phyloP scores from a whole-genome alignment of 2,329 filamentous ascomycete genomes.

The Pseudogymnoascus sp. region DNA sequence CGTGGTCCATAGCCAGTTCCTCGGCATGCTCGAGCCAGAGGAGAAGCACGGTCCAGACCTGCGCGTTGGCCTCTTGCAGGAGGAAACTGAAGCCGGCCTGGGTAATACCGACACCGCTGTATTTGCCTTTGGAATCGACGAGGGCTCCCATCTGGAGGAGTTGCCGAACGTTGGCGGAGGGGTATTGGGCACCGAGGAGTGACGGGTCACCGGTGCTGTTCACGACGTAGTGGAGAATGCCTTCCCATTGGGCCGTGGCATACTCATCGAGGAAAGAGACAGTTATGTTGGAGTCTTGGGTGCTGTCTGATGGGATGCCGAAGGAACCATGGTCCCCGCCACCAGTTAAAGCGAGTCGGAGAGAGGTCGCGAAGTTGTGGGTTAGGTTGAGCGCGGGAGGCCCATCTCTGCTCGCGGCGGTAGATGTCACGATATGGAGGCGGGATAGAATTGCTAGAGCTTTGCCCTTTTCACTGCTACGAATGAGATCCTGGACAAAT shows the following conservation, averaged over 20 bases:
- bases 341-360: conserved; percentile 81
- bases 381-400: conserved; percentile 70
- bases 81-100: conserved; percentile 91
- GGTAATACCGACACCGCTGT: conserved; percentile 64
- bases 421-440: conserved; percentile 76
- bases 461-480: conserved; percentile 66
- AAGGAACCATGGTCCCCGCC: conserved; percentile 82
- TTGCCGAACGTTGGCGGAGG: conserved; percentile 74
- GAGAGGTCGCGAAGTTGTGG: conserved; percentile 72
- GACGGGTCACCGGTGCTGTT: conserved; percentile 57
- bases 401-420: conserved; percentile 51
- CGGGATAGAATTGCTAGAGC: conserved; percentile 73
- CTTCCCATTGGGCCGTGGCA: conserved; percentile 86
- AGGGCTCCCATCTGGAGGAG: conserved; percentile 74
- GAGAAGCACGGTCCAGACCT: conserved; percentile 92
- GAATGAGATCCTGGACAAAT: conserved; percentile 8
- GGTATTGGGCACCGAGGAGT: conserved; percentile 41
- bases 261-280: conserved; percentile 73
- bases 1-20: conserved; percentile 65
- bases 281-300: conserved; percentile 56
- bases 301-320: conserved; percentile 69
- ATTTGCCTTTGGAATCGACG: conserved; percentile 51
- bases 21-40: conserved; percentile 86
- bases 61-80: conserved; percentile 88
- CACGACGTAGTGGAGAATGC: conserved; percentile 92